These are phyloP conservation scores for Trichoderma sp. DNA, from an alignment of 2,329 filamentous ascomycete species.

Conservation along the genomic window DNA sequence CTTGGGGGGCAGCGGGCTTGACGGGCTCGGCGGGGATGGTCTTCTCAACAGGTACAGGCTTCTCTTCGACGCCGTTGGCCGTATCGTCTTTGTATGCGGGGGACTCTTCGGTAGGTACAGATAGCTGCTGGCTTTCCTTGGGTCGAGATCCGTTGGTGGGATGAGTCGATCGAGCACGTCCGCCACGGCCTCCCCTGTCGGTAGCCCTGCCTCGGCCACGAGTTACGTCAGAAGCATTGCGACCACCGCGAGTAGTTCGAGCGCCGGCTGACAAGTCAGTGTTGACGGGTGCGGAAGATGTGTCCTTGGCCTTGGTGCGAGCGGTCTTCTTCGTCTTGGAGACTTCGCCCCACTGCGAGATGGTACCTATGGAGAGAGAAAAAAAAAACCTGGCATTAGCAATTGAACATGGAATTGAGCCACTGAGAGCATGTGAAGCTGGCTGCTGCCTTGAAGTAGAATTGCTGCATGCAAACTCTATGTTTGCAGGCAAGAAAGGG, in stretches of 20 bases:
- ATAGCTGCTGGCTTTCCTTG: constrained; percentile 55
- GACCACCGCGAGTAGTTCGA: constrained; percentile 58
- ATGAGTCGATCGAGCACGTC: constrained; percentile 61
- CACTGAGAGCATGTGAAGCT: neutral
- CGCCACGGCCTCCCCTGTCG: constrained; percentile 59
- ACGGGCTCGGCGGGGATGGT: constrained; percentile 37
- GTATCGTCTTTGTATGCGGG: constrained; percentile 46
- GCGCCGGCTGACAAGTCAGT: constrained; percentile 43
- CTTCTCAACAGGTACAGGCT: constrained; percentile 33
- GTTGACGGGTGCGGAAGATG: constrained; percentile 49
- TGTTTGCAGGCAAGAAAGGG: constrained; percentile 20
- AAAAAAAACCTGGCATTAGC: constrained; percentile 20
- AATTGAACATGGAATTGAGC: neutral
- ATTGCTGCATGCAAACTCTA: constrained; percentile 19
- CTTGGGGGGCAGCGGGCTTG: constrained; percentile 39
- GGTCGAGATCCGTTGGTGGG: constrained; percentile 58
- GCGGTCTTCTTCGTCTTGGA: constrained; percentile 75
- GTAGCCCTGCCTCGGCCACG: constrained; percentile 61
- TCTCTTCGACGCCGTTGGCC: constrained; percentile 34
- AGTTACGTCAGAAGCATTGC: constrained; percentile 58
- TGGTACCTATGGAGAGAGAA: constrained; percentile 55
- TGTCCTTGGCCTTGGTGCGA: constrained; percentile 69
- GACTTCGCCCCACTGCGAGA: constrained; percentile 82
- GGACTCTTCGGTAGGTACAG: constrained; percentile 69
- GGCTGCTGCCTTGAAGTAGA: constrained; percentile 18